These are phyloP conservation scores for Pulicaria dysenterica DNA, from an alignment of 129 eudicot species.

Conservation along the genomic window DNA sequence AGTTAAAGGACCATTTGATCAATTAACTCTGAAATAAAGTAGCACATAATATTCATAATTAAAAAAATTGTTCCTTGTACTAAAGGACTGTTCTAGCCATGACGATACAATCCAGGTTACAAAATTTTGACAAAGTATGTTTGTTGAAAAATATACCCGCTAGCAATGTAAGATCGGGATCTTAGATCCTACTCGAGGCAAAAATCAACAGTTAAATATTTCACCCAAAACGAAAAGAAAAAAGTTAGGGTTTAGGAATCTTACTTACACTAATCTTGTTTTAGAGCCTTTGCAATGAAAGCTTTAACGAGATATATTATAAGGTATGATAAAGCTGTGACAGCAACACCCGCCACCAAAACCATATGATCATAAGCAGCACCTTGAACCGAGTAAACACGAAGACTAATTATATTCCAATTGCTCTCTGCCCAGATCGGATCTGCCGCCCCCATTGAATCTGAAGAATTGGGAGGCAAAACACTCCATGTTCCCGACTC, in stretches of 20 bases:
- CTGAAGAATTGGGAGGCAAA: slow-evolving; percentile 68
- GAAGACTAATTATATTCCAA: slow-evolving; percentile 67
- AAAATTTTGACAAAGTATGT: slow-evolving; percentile 19
- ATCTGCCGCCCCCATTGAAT: slow-evolving; percentile 59
- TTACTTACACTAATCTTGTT: slow-evolving; percentile 59
- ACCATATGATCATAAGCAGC: slow-evolving; percentile 58
- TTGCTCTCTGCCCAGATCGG: slow-evolving; percentile 97
- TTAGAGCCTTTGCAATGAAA: slow-evolving; percentile 65
- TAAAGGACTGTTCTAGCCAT: too few species aligned
- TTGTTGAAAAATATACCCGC: slow-evolving; percentile 6
- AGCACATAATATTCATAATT: too few species aligned
- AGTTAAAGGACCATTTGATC: too few species aligned
- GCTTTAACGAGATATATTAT: slow-evolving; percentile 49
- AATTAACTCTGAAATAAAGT: too few species aligned
- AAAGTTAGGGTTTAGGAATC: slow-evolving; percentile 10
- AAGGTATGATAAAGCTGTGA: slow-evolving; percentile 66
- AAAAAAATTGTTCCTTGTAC: too few species aligned
- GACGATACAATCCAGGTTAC: too few species aligned
- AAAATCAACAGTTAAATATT: slow-evolving; percentile 7
- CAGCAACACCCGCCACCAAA: slow-evolving; percentile 56
- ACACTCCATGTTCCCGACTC: slow-evolving; percentile 71
- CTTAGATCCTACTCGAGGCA: slow-evolving; percentile 5
- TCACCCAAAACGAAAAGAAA: neutral
- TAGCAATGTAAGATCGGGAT: slow-evolving; percentile 5
- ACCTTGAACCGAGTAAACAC: slow-evolving; percentile 64